Percentiles rank a stretch among this genome's conserved stretches.
phyloP scores from a whole-genome alignment of 306 rosid genomes.

The Gynostemma pentaphyllum region DNA sequence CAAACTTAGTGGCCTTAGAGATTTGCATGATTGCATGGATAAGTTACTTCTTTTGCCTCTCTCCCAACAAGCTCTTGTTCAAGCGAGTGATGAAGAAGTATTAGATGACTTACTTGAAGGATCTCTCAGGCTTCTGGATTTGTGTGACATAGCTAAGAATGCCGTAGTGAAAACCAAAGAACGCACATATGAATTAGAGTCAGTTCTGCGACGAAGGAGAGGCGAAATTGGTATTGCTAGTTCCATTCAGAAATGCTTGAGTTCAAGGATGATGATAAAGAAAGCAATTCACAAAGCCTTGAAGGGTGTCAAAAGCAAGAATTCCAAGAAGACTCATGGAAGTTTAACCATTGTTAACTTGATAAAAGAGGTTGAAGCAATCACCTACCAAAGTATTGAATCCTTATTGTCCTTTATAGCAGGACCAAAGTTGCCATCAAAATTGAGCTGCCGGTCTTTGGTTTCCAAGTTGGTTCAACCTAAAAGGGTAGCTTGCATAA shows the following conservation, averaged over 20 bases:
- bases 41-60: constrained; percentile 15
- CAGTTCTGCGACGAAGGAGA: constrained; percentile 9
- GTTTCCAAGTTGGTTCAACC: constrained; percentile 19
- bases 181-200: constrained; percentile 13
- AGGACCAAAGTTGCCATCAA: constrained; percentile 6
- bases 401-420: constrained; percentile 10
- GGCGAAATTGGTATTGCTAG: constrained; percentile 7
- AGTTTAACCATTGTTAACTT: background rate
- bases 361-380: constrained; percentile 12
- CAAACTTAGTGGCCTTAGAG: constrained; percentile 16
- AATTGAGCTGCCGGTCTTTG: constrained; percentile 13
- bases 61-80: constrained; percentile 10
- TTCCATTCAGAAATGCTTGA: constrained; percentile 5
- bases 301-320: constrained; percentile 6
- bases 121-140: constrained; percentile 18
- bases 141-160: constrained; percentile 14
- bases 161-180: constrained; percentile 17
- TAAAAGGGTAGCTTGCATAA: constrained; percentile 15
- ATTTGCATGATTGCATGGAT: constrained; percentile 13
- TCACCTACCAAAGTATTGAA: constrained; percentile 6
- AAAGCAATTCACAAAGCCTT: constrained; percentile 13
- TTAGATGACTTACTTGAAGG: constrained; percentile 8
- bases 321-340: background rate
- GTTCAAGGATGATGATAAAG: constrained; percentile 14
- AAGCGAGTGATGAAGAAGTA: background rate